Evolutionary conservation across 495 filamentous ascomycete genomes (phyloP), one percentile per base, ranked within the genome.

Genomic region (Tuber umbilicatum): DNA sequence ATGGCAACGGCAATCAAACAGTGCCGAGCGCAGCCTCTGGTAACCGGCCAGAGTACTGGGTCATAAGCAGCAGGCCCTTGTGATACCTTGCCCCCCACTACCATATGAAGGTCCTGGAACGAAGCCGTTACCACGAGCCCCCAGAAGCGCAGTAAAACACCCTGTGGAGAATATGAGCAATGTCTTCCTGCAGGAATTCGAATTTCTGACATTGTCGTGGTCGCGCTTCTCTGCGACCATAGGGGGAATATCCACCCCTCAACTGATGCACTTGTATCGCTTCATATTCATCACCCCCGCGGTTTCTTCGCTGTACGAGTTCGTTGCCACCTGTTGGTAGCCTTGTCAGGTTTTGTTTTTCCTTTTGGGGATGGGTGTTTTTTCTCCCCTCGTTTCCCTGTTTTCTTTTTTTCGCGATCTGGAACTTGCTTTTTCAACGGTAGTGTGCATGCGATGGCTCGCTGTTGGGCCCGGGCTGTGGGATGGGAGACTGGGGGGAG

Each of bases 321-420:
- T n/a, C n/a, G 55, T 64, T 17, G 31, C 55, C 55, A 23, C 23
- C 47, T 55, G 47, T 55, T 12, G 21, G 47, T 55, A 55, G 55
- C 55, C 55, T 64, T 64, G 55, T 64, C 55, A 64, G 55, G 55
- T 64, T 64, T 64, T 64, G 55, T 35, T 64, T 64, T 64, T 64
- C 55, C 55, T 64, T 64, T 35, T 31, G 55, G 55, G 50, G 27
- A 64, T 35, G 27, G 27, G 5, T 27, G 27, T 35, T 35, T 27
- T 35, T 31, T 64, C 31, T 64, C 55, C n/a, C 50, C 27, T 35
- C 27, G 55, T 75, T 69, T 38, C 21, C 55, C 35, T 39, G 38
- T 69, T 50, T 39, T 23, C 64, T 70, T 47, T 76, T 43, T 43
- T 68, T 75, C 60, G 23, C 72, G 74, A 76, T 76, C 73, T 70